These are phyloP conservation scores for Aspergillus sclerotiicarbonarius DNA, from an alignment of 495 filamentous ascomycete species.

Conservation along the genomic window DNA sequence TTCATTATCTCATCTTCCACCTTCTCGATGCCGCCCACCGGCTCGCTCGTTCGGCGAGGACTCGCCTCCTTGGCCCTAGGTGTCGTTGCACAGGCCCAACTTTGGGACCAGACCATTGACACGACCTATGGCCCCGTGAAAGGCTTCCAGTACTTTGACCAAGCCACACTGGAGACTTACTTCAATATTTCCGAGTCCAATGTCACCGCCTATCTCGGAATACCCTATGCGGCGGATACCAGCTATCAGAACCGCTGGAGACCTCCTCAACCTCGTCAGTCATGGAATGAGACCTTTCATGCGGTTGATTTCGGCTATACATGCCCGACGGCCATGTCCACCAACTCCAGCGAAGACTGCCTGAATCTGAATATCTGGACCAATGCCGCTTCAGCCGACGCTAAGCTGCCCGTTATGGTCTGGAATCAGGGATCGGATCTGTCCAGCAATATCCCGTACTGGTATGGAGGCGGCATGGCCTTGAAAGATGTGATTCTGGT, in stretches of 20 bases:
- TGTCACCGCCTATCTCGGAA: constrained; percentile 37
- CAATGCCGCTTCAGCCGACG: constrained; percentile 21
- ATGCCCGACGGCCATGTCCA: constrained; percentile 18
- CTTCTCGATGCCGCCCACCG: neutral
- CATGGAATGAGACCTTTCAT: constrained; percentile 27
- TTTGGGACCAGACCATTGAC: constrained; percentile 15
- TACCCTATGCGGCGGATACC: constrained; percentile 30
- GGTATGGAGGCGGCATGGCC: constrained; percentile 32
- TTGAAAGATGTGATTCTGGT: constrained; percentile 57
- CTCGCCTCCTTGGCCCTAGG: constrained; percentile 1
- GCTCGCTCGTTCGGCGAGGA: too few relatives aligned
- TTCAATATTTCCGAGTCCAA: constrained; percentile 46
- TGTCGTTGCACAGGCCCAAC: neutral
- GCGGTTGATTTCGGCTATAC: constrained; percentile 21
- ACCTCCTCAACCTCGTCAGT: constrained; percentile 23
- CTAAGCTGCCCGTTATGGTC: constrained; percentile 30
- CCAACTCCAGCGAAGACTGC: constrained; percentile 29
- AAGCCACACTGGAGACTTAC: constrained; percentile 24
- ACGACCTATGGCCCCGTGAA: constrained; percentile 27
- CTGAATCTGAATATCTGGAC: constrained; percentile 33
- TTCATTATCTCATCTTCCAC: too few relatives aligned
- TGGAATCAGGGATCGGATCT: constrained; percentile 32
- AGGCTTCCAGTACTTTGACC: constrained; percentile 30
- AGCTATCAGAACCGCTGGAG: constrained; percentile 31
- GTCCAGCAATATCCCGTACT: constrained; percentile 22